Base-by-base conservation (phyloP, 2,329 filamentous ascomycete species). In the Thielaviopsis ethacetica region DNA sequence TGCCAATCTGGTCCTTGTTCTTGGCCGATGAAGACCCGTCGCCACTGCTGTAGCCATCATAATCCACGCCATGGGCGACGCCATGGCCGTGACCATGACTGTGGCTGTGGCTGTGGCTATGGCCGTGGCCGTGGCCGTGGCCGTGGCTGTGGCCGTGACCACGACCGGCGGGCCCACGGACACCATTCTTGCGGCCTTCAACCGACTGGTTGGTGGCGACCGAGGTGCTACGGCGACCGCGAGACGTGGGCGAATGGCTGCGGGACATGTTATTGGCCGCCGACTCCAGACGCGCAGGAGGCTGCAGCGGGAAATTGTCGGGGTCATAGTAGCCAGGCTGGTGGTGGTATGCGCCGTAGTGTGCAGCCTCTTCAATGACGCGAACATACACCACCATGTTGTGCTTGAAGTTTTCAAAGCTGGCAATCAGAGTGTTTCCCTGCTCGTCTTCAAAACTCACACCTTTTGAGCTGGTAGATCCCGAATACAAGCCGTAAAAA, bases 401-500 rank as follows among this genome's bases (percentile, higher is more conserved):
- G 71, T 95, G 84, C 65, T 80, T 80, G 68, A 98, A 90, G 75
- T 98, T 98, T 72, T 97, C 91, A 71, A 95, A 96, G 62, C 89
- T 83, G 63, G 91, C 90, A 71, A 98, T 97, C 67, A 98, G 82
- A 62, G 87, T 95, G 67, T 87, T 91, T 67, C 88, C 89, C 66
- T 86, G 77, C 63, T 88, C 82, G 71, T 97, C 91, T 73, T 97
- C 91, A 68, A 98, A 97, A 73, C 89, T 95, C 68, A 98, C 86
- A 64, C 93, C 91, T 69, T 85, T 85, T 65, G 82, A 82, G 65
- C 82, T 80, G 63, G 73, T 73, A 41, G 78, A 76, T 62, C 81
- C 84, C 64, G 91, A 88, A 70, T 96, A 96, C 65, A 98, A 80
- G 62, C 93, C 93, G 69, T 95, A 97, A 75, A 97, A 97, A 76